Conservation (phyloP, 768 basidiomycete species). For the Lentinula edodes region DNA sequence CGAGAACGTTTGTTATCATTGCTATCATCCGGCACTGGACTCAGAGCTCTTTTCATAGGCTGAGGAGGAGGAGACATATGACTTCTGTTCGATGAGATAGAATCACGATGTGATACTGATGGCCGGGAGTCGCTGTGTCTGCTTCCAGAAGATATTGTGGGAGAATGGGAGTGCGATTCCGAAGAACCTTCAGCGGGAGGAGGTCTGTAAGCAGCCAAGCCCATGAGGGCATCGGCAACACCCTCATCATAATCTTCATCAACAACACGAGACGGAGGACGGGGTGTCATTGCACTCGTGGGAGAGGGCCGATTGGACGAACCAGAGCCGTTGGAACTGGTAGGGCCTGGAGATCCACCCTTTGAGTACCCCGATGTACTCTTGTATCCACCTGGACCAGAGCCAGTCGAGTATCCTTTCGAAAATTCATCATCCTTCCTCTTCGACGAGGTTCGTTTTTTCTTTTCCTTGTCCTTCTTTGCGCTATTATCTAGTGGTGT, state of each 20-base stretch:
- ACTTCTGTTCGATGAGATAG: constrained; percentile 60
- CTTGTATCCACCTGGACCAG: constrained; percentile 16
- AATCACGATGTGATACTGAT: constrained; percentile 54
- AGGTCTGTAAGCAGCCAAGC: constrained; percentile 44
- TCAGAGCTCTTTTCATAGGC: constrained; percentile 58
- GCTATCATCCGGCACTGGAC: constrained; percentile 58
- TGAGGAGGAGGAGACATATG: constrained; percentile 57
- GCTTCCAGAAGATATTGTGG: constrained; percentile 54
- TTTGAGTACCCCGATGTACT: constrained; percentile 28
- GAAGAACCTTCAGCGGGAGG: constrained; percentile 26
- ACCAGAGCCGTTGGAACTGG: constrained; percentile 61
- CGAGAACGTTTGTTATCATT: constrained; percentile 56
- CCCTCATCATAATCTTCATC: constrained; percentile 92
- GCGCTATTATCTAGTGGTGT: not conserved
- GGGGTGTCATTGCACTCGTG: constrained; percentile 46
- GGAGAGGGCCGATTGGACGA: constrained; percentile 70
- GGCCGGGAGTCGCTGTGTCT: constrained; percentile 45
- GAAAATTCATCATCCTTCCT: constrained; percentile 41
- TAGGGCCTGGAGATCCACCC: constrained; percentile 52
- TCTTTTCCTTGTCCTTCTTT: constrained; percentile 50
- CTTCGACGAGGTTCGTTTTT: constrained; percentile 42
- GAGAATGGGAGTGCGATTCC: constrained; percentile 37
- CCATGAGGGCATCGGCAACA: constrained; percentile 81
- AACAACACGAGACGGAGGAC: constrained; percentile 60
- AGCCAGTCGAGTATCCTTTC: constrained; percentile 25